phyloP scores from a whole-genome alignment of 129 eudicot genomes.

The Daucus carota region DH1_v3.0 NC_030381.2:3611501-3612000 shows the following conservation, averaged over 20 bases:
- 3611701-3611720: conserved; percentile 70
- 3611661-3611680: conserved; percentile 90
- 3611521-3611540: conserved; percentile 44
- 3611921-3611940: conserved; percentile 73
- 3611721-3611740: conserved; percentile 97
- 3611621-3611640: conserved; percentile 35
- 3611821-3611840: conserved; percentile 83
- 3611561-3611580: conserved; percentile 22
- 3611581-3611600: conserved; percentile 19
- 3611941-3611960: conserved; percentile 73
- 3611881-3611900: conserved; percentile 94
- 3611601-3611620: conserved; percentile 32
- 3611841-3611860: conserved; percentile 71
- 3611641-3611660: no score
- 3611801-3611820: conserved; percentile 54
- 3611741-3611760: conserved; percentile 88
- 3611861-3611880: conserved; percentile 90
- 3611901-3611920: conserved; percentile 99
- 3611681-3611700: conserved; percentile 85
- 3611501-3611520: conserved; percentile 33
- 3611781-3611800: conserved; percentile 84
- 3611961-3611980: conserved; percentile 72
- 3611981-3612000: conserved; percentile 47
- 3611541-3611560: conserved; percentile 30
- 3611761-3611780: conserved; percentile 95